Base-by-base conservation (phyloP, 75 land plant species). In the Adiantum capillusveneris region DNA sequence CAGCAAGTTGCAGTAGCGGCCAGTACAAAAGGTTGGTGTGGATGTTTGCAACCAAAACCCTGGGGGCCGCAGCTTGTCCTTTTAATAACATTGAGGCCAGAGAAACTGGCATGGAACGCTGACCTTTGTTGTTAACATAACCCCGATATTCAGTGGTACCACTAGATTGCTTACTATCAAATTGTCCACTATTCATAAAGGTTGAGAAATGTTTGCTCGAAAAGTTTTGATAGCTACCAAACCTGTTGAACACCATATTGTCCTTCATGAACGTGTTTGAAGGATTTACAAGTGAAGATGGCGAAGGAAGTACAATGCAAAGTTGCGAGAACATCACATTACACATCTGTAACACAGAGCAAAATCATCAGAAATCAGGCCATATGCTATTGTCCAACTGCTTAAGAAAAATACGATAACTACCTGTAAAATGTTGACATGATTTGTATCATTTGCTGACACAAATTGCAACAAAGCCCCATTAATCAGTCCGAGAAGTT, bases 1-100 rank as follows among this genome's bases (percentile, higher is more conserved):
- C 79, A 60, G 99, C 99, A 57, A 95, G 86, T 59, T 95, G 99
- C 65, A 95, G 84, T 58, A 95, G 61, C 21, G 99, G 99, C 96
- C 99, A 90, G 65, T 81, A 90, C 17, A 95, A 82, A 25, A 95
- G 78, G 16, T 79, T 70, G 55, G 92, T 80, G 26, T 92, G 88
- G 62, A 90, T 78, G 29, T 74, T 82, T 26, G 88, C 76, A 37
- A 95, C 84, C 27, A 95, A 72, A 51, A 75, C 78, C 79, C 80
- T 86, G 0, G 99, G 96, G 37, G 88, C 92, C 17, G 82, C 79
- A 19, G 97, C 97, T 43, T 82, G 75, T 41, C 94, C 97, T 25
- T 62, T 74, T 17, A 95, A 75, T 19, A 95, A 74, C 69, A 84
- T 53, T 53, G 99, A 83, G 44, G 88, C 99, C 81, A 86, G 63